Percentiles rank a stretch among this genome's conserved stretches.
These are phyloP conservation scores for Hypomontagnella monticulosa DNA, from an alignment of 495 filamentous ascomycete species.

Conservation along the genomic window DNA sequence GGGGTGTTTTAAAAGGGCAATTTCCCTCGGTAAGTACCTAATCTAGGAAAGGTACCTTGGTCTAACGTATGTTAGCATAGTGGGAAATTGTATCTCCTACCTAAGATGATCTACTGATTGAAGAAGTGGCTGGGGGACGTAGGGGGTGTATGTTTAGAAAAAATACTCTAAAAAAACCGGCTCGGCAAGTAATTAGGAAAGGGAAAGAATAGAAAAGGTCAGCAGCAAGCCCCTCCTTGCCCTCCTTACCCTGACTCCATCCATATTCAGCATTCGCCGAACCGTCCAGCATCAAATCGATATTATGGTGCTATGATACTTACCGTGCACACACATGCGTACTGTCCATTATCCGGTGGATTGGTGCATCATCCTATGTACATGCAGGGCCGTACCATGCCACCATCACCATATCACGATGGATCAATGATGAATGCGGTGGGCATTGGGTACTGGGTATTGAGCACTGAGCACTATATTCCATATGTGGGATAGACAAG, in stretches of 20 bases:
- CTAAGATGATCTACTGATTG: not conserved
- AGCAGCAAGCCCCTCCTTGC: slow-evolving; percentile 8
- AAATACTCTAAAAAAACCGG: not conserved
- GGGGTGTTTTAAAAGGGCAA: slow-evolving; percentile 22
- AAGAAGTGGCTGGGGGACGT: not conserved
- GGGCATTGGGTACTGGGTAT: not conserved
- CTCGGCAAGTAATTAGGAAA: slow-evolving; percentile 8
- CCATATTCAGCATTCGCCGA: not conserved
- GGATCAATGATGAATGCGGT: slow-evolving; percentile 8
- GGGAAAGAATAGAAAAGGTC: slow-evolving; percentile 5
- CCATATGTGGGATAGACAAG: no score
- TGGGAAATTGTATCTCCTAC: slow-evolving; percentile 2
- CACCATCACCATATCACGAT: not conserved
- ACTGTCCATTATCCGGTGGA: slow-evolving; percentile 26
- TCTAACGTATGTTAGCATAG: not conserved
- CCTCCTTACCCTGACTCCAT: not conserved
- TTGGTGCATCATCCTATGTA: slow-evolving; percentile 19
- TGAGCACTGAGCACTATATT: slow-evolving; percentile 1
- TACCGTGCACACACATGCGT: not conserved
- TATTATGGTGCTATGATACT: no score
- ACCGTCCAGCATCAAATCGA: no score
- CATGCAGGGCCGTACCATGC: not conserved
- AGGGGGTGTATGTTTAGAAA: slow-evolving; percentile 1
- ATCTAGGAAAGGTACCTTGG: not conserved
- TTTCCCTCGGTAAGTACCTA: slow-evolving; percentile 6